Evolutionary conservation across 1,284 basidiomycete genomes (phyloP).

Genomic region (Melampsora americana): DNA sequence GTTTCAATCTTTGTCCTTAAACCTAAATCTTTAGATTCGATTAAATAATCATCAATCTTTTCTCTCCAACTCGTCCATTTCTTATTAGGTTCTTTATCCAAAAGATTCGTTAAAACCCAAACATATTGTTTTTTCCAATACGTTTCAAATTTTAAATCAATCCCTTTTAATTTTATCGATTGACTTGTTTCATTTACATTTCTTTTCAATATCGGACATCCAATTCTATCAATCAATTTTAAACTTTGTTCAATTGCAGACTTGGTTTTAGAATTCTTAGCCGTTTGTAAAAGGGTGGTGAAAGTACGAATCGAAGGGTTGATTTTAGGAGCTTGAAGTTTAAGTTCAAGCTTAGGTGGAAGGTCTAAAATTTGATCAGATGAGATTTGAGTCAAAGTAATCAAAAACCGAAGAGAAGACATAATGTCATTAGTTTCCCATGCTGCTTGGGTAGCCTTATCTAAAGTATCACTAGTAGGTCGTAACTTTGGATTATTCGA

Average conservation of each 20-base stretch:
- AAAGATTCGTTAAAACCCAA: slow-evolving; percentile 28
- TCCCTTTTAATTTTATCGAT: too few relatives aligned
- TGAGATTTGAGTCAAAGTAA: slow-evolving; percentile 9
- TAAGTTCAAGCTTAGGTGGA: not conserved
- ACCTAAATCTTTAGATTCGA: not conserved
- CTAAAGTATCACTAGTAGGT: slow-evolving; percentile 28
- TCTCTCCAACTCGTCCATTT: slow-evolving; percentile 15
- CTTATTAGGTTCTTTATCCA: slow-evolving; percentile 8
- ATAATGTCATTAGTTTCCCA: slow-evolving; percentile 31
- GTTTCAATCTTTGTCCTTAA: slow-evolving; percentile 19
- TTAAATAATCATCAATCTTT: slow-evolving; percentile 7
- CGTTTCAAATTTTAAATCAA: not conserved
- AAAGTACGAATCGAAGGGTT: slow-evolving; percentile 27
- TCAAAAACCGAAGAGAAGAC: not conserved
- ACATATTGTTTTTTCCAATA: slow-evolving; percentile 31
- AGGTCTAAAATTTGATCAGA: not conserved
- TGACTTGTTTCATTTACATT: not conserved
- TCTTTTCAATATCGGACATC: not conserved
- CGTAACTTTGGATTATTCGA: slow-evolving; percentile 15
- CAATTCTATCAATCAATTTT: not conserved
- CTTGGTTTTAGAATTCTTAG: not conserved
- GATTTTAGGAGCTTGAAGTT: not conserved
- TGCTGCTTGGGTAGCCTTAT: slow-evolving; percentile 39
- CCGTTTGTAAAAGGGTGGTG: slow-evolving; percentile 25
- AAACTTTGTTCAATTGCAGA: slow-evolving; percentile 1